Base-by-base conservation (phyloP, 2,329 filamentous ascomycete genomes). In the Colletotrichum euphorbiae region DNA sequence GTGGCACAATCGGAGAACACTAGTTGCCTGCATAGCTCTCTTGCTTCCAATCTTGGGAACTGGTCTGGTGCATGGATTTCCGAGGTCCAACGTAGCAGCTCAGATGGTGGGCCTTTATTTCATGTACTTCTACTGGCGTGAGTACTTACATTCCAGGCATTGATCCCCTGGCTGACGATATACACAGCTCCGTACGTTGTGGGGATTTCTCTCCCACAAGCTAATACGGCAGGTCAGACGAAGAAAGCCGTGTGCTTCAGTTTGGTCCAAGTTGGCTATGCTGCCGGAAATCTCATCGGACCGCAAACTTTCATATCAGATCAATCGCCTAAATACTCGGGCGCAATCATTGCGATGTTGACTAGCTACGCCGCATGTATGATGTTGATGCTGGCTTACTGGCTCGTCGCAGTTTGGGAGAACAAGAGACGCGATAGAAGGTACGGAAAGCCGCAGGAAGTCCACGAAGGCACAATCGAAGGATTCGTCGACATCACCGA, bases 251-350 rank as follows among this genome's bases (percentile, higher is more conserved):
- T 83, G 0, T 74, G 78, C 2, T 84, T 84, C 19, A 75, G 84
- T 1, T 75, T 83, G 12, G 76, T 84, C 0, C 80, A 85, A 48
- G 77, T 85, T 5, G 82, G 82, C 0, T 87, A 77, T 52, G 77
- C 75, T 33, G 36, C 77, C 0, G 77, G 77, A 1, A 83, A 82
- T 55, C 80, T 83, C 55, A 76, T 82, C 4, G 80, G 75, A 0
- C 80, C 81, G 0, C 75, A 79, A 52, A 80, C 80, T n/a, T 83
- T 82, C 72, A 74, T 75, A 31, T 60, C 76, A 0, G 54, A 68
- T 0, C 76, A 81, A 43, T 74, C 76, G 0, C 79, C 79, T 0
- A 64, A 73, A 1, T 81, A 81, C 67, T 63, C 73, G 1, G 74
- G 77, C 2, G 79, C 72, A 1, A 75, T 77, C 33, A 71, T 62